phyloP scores from a whole-genome alignment of 352 stramenopile genomes.

The Lagenidium sp. region DNA sequence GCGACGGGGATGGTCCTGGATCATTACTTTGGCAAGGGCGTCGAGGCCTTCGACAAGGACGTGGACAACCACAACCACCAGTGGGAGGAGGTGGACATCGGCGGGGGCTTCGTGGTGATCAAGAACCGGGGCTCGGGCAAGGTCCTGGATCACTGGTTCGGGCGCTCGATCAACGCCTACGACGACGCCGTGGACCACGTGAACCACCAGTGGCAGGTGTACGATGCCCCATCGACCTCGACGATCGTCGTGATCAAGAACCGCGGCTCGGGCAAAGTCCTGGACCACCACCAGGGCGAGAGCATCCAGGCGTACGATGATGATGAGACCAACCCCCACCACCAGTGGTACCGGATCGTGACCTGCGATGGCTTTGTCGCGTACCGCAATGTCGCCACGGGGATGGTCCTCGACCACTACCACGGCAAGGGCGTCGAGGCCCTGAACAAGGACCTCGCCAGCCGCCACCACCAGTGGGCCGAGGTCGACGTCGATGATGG shows the following conservation, averaged over 20 bases:
- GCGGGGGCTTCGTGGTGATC: too few species aligned
- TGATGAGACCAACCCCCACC: neutral
- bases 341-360: constrained; percentile 4
- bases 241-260: constrained; percentile 10
- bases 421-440: neutral
- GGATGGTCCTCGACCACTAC: constrained; percentile 7
- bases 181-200: too few species aligned
- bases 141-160: too few species aligned
- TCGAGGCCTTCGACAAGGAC: constrained; percentile 1
- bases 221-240: neutral
- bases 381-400: constrained; percentile 3
- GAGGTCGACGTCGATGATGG: too few species aligned
- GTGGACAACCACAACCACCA: too few species aligned
- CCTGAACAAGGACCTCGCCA: neutral
- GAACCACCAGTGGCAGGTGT: too few species aligned
- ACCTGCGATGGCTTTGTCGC: neutral
- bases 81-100: too few species aligned
- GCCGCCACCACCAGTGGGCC: too few species aligned
- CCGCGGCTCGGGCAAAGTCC: constrained; percentile 5
- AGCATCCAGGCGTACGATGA: constrained; percentile 5
- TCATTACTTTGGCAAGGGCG: neutral
- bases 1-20: too few species aligned
- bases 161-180: too few species aligned
- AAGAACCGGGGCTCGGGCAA: too few species aligned
- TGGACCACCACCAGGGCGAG: constrained; percentile 7